Evolutionary conservation across 768 basidiomycete species (phyloP), one percentile per base, ranked within the genome.

Genomic region (Rhizopogon salebrosus): DNA sequence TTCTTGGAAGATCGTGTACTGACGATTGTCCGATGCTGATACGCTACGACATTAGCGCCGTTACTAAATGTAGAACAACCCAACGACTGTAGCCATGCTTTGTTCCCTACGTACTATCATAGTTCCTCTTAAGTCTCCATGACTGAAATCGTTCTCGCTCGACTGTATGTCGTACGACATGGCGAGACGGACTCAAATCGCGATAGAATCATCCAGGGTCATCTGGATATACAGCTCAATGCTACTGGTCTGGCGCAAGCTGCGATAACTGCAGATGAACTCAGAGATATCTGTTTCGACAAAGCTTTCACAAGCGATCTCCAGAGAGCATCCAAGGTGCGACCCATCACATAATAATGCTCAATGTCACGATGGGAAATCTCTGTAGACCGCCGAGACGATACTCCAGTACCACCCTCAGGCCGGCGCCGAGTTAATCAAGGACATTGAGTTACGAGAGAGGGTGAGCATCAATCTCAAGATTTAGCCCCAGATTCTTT

Each of bases 171-270:
- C 56, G 76, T 89, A 45, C 82, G 89, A 39, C 89, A 92, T 59
- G 89, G 87, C 18, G 87, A 92, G 72, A 92, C 89, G 23, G 76
- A 82, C 38, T 83, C 78, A 61, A 91, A 91, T 66, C 69, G 73
- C 49, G 67, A 70, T 6, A 72, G 74, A 23, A 80, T 87, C 52
- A 77, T 89, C 41, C 89, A 92, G 72, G 90, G 90, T 37, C 90
- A 92, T 8, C 60, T 80, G 51, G 85, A 92, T 67, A 84, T 83
- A 6, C 57, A 66, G 37, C 73, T 92, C 61, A 91, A 91, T 58
- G 77, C 73, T 14, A 68, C 65, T 3, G 90, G 90, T 13, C 50
- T 75, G 42, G 69, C 70, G 49, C 89, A 92, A 65, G 85, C 85
- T 20, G 60, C 62, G 51, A 67, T 75, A 50, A 77, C 83, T 2